Evolutionary conservation across 2,329 filamentous ascomycete species (phyloP).

Genomic region (Nannizziopsis arthrosporioides): DNA sequence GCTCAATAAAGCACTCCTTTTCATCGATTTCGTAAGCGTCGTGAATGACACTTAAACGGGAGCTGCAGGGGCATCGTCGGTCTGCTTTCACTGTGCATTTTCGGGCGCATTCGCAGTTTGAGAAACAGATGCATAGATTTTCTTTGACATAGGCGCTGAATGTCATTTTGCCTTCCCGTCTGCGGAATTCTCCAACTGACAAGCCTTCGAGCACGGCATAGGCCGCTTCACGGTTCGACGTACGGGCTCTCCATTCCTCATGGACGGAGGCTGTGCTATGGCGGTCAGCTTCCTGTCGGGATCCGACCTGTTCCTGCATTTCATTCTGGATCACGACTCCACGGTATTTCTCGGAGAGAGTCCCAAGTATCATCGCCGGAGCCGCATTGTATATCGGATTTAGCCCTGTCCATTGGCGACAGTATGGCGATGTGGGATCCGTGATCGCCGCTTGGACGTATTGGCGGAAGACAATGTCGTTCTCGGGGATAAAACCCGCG

Average conservation of each 20-base stretch:
- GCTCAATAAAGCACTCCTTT: slow-evolving; percentile 17
- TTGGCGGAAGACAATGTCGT: slow-evolving; percentile 23
- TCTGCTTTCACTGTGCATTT: slow-evolving; percentile 25
- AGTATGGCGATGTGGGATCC: slow-evolving; percentile 19
- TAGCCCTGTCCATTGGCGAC: slow-evolving; percentile 23
- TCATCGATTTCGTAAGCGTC: slow-evolving; percentile 15
- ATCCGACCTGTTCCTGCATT: slow-evolving; percentile 3
- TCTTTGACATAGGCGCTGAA: slow-evolving; percentile 23
- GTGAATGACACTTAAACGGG: slow-evolving; percentile 24
- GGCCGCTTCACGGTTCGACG: slow-evolving; percentile 25
- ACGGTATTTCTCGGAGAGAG: slow-evolving; percentile 30
- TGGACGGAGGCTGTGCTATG: slow-evolving; percentile 18
- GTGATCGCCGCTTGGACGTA: slow-evolving; percentile 19
- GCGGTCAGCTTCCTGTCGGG: slow-evolving; percentile 9
- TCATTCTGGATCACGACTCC: slow-evolving; percentile 17
- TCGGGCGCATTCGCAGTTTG: slow-evolving; percentile 24
- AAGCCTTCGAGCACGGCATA: slow-evolving; percentile 27
- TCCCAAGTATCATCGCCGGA: slow-evolving; percentile 21
- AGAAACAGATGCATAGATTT: slow-evolving; percentile 28
- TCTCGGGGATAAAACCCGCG: slow-evolving; percentile 16
- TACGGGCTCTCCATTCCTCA: slow-evolving; percentile 15
- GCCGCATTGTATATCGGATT: slow-evolving; percentile 23
- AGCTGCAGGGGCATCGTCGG: slow-evolving; percentile 27
- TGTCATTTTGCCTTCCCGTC: slow-evolving; percentile 17
- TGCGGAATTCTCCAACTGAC: slow-evolving; percentile 26